These are phyloP conservation scores for Phytophthora foliorum DNA, from an alignment of 352 stramenopile genomes.

Conservation along the genomic window DNA sequence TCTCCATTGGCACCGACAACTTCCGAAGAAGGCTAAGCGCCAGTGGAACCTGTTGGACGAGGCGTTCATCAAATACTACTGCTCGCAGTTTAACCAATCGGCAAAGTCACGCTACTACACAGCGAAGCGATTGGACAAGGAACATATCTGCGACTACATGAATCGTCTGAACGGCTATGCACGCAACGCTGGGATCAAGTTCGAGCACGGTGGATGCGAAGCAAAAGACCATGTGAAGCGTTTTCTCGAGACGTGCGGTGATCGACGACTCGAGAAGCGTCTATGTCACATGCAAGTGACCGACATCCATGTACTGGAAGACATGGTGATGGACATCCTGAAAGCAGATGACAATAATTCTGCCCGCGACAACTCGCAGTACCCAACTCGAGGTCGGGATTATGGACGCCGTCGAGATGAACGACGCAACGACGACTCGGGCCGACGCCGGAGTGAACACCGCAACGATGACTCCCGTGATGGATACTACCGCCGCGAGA, in stretches of 20 bases:
- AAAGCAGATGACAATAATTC: neutral
- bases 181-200: neutral
- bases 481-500: too few relatives aligned
- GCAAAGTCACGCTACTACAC: neutral
- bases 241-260: neutral
- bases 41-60: neutral
- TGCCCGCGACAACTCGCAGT: neutral
- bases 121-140: neutral
- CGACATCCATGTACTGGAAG: neutral
- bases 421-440: neutral
- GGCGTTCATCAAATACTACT: conserved; percentile 1
- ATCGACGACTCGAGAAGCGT: neutral
- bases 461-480: neutral
- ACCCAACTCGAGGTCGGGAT: neutral
- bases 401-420: neutral
- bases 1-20: neutral
- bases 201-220: neutral
- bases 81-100: neutral
- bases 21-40: neutral
- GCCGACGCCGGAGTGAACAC: too few relatives aligned
- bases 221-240: neutral
- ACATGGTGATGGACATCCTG: neutral
- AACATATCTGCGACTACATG: conserved; percentile 3
- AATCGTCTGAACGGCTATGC: neutral
- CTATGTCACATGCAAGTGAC: neutral